These are phyloP conservation scores for Spiraea crenata DNA, from an alignment of 331 rosid genomes.

Conservation along the genomic window DNA sequence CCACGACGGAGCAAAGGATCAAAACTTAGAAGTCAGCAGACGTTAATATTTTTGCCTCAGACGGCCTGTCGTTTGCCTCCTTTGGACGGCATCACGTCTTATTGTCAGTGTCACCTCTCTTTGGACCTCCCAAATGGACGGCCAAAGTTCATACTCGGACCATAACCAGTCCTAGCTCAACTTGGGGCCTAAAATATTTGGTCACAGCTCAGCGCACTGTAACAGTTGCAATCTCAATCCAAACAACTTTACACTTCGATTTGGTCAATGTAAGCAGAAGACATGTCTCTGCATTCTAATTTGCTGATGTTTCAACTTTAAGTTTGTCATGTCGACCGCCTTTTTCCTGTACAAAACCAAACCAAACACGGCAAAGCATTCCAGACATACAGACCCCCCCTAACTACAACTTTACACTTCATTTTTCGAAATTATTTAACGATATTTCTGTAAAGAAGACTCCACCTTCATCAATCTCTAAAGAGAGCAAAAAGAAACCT, in stretches of 20 bases:
- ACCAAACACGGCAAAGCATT: slow-evolving; percentile 8
- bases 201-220: neutral
- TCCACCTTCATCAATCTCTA: slow-evolving; percentile 50
- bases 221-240: no score
- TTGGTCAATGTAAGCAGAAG: no score
- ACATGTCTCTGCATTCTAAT: neutral
- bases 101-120: slow-evolving; percentile 3
- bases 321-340: neutral
- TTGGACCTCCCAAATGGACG: neutral
- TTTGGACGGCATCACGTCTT: slow-evolving; percentile 1
- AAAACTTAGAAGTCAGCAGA: slow-evolving; percentile 8
- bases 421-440: slow-evolving; percentile 17
- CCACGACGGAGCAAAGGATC: slow-evolving; percentile 11
- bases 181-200: neutral
- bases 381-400: neutral
- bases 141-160: neutral
- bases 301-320: neutral
- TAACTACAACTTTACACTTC: slow-evolving; percentile 31
- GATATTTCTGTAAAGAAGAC: slow-evolving; percentile 20
- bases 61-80: neutral
- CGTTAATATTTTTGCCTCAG: neutral
- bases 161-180: no score
- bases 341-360: neutral
- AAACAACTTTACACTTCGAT: no score
- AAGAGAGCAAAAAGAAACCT: slow-evolving; percentile 40